Percentiles rank a stretch among this genome's conserved stretches.
Conservation (phyloP, 2,329 filamentous ascomycete species). For the Colletotrichum lupini region DNA sequence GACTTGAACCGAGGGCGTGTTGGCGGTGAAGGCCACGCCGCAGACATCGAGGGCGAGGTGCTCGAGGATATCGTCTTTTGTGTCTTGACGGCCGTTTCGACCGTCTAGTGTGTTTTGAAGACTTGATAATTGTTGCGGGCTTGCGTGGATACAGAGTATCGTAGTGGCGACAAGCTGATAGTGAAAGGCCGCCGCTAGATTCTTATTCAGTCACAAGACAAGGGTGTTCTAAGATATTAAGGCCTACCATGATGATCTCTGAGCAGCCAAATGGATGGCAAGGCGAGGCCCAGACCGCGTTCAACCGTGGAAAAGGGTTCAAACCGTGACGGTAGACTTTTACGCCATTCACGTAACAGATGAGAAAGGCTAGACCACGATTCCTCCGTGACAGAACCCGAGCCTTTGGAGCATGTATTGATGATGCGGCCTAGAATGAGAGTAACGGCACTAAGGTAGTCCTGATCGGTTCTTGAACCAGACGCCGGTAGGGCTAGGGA, state of each 20-base stretch:
- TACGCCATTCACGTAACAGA: conserved; percentile 45
- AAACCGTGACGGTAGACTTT: conserved; percentile 44
- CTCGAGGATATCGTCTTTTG: conserved; percentile 44
- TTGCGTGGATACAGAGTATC: conserved; percentile 43
- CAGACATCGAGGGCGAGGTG: conserved; percentile 51
- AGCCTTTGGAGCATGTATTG: conserved; percentile 48
- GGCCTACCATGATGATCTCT: conserved; percentile 55
- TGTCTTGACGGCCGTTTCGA: accelerated
- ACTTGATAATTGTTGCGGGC: conserved; percentile 12
- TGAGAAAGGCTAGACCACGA: conserved; percentile 40
- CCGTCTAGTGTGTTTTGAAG: conserved; percentile 2
- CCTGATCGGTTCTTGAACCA: conserved; percentile 41
- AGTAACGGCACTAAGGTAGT: conserved; percentile 53
- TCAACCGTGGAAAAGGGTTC: conserved; percentile 44
- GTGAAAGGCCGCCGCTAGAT: conserved; percentile 53
- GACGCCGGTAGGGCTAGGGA: neutral
- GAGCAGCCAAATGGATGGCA: conserved; percentile 54
- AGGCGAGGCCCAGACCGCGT: conserved; percentile 25
- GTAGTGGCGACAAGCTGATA: conserved; percentile 52
- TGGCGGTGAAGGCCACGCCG: conserved; percentile 56
- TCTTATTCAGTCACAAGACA: neutral
- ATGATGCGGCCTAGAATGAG: conserved; percentile 56
- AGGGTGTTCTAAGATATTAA: neutral
- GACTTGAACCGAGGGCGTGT: conserved; percentile 54
- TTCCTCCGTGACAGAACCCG: neutral